Evolutionary conservation across 2,329 filamentous ascomycete species (phyloP), one percentile per base, ranked within the genome.

Genomic region (Cadophora sp.): DNA sequence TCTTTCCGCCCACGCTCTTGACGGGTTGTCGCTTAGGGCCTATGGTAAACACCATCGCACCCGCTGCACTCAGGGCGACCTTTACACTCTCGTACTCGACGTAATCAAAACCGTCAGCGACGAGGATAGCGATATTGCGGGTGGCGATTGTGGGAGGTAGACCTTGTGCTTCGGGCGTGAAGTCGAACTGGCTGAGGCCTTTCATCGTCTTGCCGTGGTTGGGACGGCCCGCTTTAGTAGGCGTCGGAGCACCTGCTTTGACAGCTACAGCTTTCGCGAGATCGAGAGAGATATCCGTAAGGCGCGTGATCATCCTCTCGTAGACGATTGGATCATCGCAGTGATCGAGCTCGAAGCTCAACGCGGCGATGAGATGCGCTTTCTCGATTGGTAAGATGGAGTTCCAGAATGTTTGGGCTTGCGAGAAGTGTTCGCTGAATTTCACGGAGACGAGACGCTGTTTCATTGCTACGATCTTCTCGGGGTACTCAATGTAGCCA

Each of bases 321-420:
- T 94, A 95, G 0, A 96, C 92, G 11, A 91, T 79, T 0, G 89
- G 87, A 51, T 96, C 92, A 26, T 95, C 91, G 76, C 92, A 96
- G 79, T 95, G 92, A 75, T 94, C 91, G 0, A 96, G 82, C 79
- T 93, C 91, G 75, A 93, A 93, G 3, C 83, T 82, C 12, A 92
- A 83, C 0, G 91, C 87, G 43, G 81, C 82, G 31, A 82, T 81
- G 19, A 91, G 79, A 76, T 93, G 91, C 14, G 76, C 75, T 79
- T 91, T 89, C 79, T 95, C 92, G 3, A 87, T 81, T 0, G 84
- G 80, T 0, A 87, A 87, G 72, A 95, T 79, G 19, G 91, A 94
- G 82, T 95, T 95, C 82, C 89, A 95, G 82, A 96, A 96, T 1
- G 95, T 82, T 76, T 94, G 91, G 0, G 92, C 92, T 78, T 96